Evolutionary conservation across 768 basidiomycete species (phyloP), one percentile per base, ranked within the genome.

Genomic region (Cubamyces sp.): DNA sequence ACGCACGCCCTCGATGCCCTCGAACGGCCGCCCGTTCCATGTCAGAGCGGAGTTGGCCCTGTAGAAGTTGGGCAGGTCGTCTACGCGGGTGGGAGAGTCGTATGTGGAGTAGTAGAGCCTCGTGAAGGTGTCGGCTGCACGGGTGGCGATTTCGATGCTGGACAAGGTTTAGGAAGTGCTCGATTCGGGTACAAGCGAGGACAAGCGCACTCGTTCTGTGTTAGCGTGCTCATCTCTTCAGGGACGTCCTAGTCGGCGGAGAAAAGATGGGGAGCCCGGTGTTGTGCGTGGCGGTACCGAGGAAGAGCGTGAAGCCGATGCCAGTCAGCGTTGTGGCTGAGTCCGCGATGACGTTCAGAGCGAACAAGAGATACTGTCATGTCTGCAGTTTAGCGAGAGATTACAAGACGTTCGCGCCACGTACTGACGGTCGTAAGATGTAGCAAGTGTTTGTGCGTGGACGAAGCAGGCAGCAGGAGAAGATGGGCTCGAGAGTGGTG

Each of bases 1-100:
- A 57, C 80, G 81, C 48, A 94, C 78, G 3, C 88, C 90, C 21
- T 87, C 88, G 6, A 79, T 73, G 3, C 92, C 92, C 65, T 88
- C 85, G 60, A 87, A 87, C 3, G 90, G 88, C 59, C 84, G 90
- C 15, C 92, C 92, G 66, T 94, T 94, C 92, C 92, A 94, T 48
- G 87, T 86, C 67, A 94, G 71, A 2, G 90, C 87, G 4, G 92
- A 94, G 3, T 80, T 78, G 16, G 86, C 74, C 14, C 93, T 87
- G 70, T 94, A 94, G 73, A 93, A 91, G 69, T 89, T 87, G 53
- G 90, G 89, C 11, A 94, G 75, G 70, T 92, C 89, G 54, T 86
- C 83, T 23, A 85, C 81, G 43, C 92, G 87, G n/a, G 87, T 85
- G 56, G 84, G 74, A 3, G 91, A 90, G 76, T 94, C 92, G 75